Percentiles rank a stretch among this genome's conserved stretches.
Evolutionary conservation across 768 basidiomycete genomes (phyloP).

Genomic region (Mycena maculata): DNA sequence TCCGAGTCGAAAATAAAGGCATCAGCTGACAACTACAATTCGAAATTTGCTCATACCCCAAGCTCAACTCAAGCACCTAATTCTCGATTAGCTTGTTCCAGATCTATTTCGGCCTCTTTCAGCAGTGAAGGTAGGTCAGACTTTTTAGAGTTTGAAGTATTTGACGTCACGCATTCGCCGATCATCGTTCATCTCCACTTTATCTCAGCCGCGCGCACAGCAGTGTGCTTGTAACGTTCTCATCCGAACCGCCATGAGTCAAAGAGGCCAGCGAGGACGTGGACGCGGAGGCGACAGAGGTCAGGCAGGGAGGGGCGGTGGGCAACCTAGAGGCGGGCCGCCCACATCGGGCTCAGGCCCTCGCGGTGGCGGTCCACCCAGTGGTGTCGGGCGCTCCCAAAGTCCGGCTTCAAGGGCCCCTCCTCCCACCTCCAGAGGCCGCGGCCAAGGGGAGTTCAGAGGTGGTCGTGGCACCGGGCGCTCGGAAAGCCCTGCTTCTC

Average conservation of each 20-base stretch:
- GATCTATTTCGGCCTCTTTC: no score
- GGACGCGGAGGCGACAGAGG: conserved; percentile 26
- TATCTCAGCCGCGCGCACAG: conserved; percentile 2
- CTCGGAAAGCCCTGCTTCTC: no score
- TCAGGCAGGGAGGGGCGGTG: background rate
- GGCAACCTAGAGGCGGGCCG: conserved; percentile 12
- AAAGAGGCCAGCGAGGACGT: conserved; percentile 25
- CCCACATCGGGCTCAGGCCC: background rate
- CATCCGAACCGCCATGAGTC: conserved; percentile 27
- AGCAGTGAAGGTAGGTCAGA: no score
- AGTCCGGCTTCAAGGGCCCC: conserved; percentile 6
- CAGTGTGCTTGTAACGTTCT: background rate
- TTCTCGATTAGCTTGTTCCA: no score
- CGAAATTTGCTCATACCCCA: no score
- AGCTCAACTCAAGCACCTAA: no score
- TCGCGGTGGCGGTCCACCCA: conserved; percentile 12
- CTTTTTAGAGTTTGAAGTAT: no score
- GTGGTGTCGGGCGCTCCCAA: background rate
- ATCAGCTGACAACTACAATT: conserved; percentile 19
- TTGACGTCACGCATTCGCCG: background rate
- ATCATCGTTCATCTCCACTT: background rate
- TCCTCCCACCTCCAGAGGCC: conserved; percentile 11
- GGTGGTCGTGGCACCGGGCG: conserved; percentile 33
- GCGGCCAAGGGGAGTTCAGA: conserved; percentile 20
- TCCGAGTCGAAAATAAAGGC: background rate